Percentiles rank a stretch among this genome's conserved stretches.
Conservation (phyloP, 2,329 filamentous ascomycete genomes). For the Chaetomium sp. region DNA sequence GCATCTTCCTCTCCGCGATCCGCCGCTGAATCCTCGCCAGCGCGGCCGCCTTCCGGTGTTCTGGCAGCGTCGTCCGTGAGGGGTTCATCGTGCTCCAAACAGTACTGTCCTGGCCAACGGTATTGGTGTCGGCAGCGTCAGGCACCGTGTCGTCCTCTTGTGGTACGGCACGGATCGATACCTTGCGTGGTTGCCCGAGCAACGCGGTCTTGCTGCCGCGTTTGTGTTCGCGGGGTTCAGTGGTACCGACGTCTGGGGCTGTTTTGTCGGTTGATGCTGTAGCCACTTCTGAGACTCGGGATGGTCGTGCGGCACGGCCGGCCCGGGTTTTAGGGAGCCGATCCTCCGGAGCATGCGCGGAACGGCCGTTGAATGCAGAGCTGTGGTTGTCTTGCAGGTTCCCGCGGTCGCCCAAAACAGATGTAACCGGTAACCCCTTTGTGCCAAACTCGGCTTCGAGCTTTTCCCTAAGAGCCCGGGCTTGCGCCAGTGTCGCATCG, state of each 20-base stretch:
- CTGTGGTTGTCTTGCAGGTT: conserved; percentile 23
- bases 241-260: conserved; percentile 8
- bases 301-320: conserved; percentile 7
- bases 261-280: conserved; percentile 6
- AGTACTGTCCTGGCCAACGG: conserved; percentile 23
- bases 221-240: conserved; percentile 6
- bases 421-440: conserved; percentile 9
- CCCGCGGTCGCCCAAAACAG: conserved; percentile 21
- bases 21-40: conserved; percentile 49
- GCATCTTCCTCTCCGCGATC: conserved; percentile 43
- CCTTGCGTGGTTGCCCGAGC: neutral
- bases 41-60: conserved; percentile 47
- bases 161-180: conserved; percentile 25
- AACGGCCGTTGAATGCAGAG: conserved; percentile 18
- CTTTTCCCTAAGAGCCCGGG: conserved; percentile 23
- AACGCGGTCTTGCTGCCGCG: neutral
- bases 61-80: conserved; percentile 40
- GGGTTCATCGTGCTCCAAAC: conserved; percentile 32
- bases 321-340: neutral
- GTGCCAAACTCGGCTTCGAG: conserved; percentile 22
- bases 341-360: conserved; percentile 12
- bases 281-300: conserved; percentile 2
- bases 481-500: conserved; percentile 18
- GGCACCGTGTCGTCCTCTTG: conserved; percentile 26
- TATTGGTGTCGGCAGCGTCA: conserved; percentile 35